Base-by-base conservation (phyloP, 2,329 filamentous ascomycete species). In the Falciphora oryzae region DNA sequence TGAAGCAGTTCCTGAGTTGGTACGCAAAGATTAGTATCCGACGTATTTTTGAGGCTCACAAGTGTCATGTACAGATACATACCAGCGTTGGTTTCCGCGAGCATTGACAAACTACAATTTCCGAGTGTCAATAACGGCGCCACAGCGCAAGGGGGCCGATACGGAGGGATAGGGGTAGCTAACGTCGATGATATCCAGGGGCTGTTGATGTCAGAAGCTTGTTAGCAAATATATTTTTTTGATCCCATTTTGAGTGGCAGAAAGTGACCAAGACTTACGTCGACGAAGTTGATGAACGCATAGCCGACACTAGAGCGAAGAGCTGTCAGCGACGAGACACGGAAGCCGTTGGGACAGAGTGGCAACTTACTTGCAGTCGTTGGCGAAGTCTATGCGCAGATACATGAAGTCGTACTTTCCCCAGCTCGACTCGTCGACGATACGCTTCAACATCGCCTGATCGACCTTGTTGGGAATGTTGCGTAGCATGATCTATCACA, bases 371-470 rank as follows among this genome's bases (percentile, higher is more conserved):
- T 93, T 93, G 88, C 90, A 92, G 68, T 92, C 87, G 70, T 92
- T 92, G 64, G 86, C 87, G 70, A 93, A 93, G 74, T 93, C 91
- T 70, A 98, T 98, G 56, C 95, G 89, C 63, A 98, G 79, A 74
- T 99, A 99, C 81, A 96, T 87, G 75, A 98, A 98, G 73, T 98
- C 93, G 74, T 96, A 98, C 67, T 89, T 89, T 35, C 92, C 93
- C 76, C 84, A 86, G 74, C 88, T 92, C 22, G 88, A 90, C 67
- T 89, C 82, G 71, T 97, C 91, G 18, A 98, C 82, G 65, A 96
- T 88, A 0, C 81, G 77, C 79, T 96, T 96, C 22, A 97, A 78
- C 79, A 90, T 88, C 0, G 83, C 79, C 75, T 92, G 87, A 70
- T 92, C 86, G 65, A 97, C 88, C 71, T 93, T 92, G 78, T 97